Base-by-base conservation (phyloP, 2,329 filamentous ascomycete species). In the Triangularia setosa region DNA sequence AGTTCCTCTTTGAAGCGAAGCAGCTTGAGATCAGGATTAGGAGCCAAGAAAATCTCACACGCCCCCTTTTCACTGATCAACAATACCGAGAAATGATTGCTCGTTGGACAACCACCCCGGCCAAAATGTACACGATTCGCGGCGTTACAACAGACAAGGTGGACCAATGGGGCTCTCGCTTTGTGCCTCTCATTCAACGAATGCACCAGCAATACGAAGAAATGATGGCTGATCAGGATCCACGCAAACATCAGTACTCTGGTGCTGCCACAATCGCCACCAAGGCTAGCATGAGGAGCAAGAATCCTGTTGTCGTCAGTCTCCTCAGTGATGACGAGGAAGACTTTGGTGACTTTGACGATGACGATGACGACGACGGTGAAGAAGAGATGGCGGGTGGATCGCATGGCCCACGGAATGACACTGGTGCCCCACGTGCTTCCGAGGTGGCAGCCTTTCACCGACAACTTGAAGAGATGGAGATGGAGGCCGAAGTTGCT, bases 21-120 rank as follows among this genome's bases (percentile, higher is more conserved):
- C 75, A 76, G 21, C 62, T 86, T 16, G 86, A 89, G 69, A 85
- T 88, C 69, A 78, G 81, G 1, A 79, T 93, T 24, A 84, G 89
- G 69, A 16, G 11, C 52, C 6, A 24, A 25, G 14, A 7, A 27
- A 84, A 86, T 67, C 79, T 80, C 24, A 84, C 85, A 59, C 79
- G 80, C 4, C 81, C 84, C 3, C 79, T 89, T 0, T 95, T 95
- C 73, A 87, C 86, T 0, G 88, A 92, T 65, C 81, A 81, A 23
- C 82, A 91, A 14, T 82, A 93, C 59, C 85, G 88, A 35, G 84
- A 89, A 69, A 93, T 95, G 89, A 88, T 85, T 12, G 85, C 92
- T 58, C 76, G 81, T 33, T 90, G 90, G 80, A 90, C 90, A 0
- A 81, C 79, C 7, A 85, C 80, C 8, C 71, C 86, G 9, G 82